Evolutionary conservation across 2,329 filamentous ascomycete species (phyloP).

Genomic region (Colletotrichum scovillei): DNA sequence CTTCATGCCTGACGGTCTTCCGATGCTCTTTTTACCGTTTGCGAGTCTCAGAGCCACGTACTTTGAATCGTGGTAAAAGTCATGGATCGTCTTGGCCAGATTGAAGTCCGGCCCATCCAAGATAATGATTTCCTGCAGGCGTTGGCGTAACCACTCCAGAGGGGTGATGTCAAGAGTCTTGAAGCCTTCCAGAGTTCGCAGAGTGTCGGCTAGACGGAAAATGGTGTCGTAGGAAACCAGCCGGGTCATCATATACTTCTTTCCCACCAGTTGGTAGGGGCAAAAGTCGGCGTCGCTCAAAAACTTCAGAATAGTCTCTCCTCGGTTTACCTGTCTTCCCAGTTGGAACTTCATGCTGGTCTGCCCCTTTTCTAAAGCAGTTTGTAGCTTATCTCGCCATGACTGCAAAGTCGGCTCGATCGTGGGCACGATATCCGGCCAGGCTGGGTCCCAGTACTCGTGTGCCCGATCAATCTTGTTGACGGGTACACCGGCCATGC

Average conservation of each 20-base stretch:
- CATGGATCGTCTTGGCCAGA: conserved; percentile 61
- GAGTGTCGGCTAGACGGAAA: conserved; percentile 64
- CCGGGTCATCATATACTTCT: conserved; percentile 59
- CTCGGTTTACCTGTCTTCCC: conserved; percentile 67
- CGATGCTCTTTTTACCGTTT: conserved; percentile 68
- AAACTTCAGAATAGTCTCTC: conserved; percentile 63
- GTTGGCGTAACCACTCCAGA: conserved; percentile 67
- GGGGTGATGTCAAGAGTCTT: conserved; percentile 61
- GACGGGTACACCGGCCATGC: conserved; percentile 64
- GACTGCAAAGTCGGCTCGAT: conserved; percentile 57
- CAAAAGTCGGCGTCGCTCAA: conserved; percentile 62
- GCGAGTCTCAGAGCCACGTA: conserved; percentile 60
- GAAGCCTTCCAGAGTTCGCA: conserved; percentile 65
- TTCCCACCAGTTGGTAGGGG: conserved; percentile 67
- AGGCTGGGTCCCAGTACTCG: conserved; percentile 67
- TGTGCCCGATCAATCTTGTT: conserved; percentile 61
- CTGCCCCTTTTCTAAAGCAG: conserved; percentile 49
- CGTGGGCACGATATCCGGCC: conserved; percentile 57
- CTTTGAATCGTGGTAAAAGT: conserved; percentile 68
- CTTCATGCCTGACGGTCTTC: conserved; percentile 63
- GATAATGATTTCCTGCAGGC: conserved; percentile 61
- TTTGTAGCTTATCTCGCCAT: conserved; percentile 60
- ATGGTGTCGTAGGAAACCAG: conserved; percentile 67
- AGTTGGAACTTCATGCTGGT: conserved; percentile 61
- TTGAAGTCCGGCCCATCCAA: conserved; percentile 60